Percentiles rank a stretch among this genome's conserved stretches.
Conservation (phyloP, 2,329 filamentous ascomycete species). For the Aspergillus piperis region DNA sequence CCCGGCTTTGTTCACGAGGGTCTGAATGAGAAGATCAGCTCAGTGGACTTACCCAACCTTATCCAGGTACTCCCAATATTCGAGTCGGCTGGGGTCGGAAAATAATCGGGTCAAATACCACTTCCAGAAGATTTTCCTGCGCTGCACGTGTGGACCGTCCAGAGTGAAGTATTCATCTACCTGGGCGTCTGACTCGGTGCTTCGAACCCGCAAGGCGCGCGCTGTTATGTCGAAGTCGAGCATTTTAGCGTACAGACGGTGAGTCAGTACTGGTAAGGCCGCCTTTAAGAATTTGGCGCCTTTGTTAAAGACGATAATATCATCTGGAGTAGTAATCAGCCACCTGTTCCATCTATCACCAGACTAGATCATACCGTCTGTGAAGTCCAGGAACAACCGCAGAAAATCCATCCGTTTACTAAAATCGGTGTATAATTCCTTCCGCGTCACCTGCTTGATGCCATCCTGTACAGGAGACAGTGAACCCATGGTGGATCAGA, state of each 20-base stretch:
- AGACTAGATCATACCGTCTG: constrained; percentile 1
- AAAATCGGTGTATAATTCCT: constrained; percentile 17
- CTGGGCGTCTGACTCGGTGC: constrained; percentile 7
- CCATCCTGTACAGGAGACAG: constrained; percentile 1
- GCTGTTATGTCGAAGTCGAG: constrained; percentile 18
- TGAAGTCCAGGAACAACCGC: constrained; percentile 11
- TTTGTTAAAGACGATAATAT: constrained; percentile 12
- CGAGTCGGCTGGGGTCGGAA: constrained; percentile 11
- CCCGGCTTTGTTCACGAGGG: neutral
- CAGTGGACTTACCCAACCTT: constrained; percentile 15
- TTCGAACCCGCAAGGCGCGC: constrained; percentile 13
- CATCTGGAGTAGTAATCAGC: constrained; percentile 5
- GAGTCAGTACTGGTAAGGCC: constrained; percentile 11
- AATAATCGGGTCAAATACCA: constrained; percentile 18
- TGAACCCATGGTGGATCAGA: constrained; percentile 1
- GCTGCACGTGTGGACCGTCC: constrained; percentile 16
- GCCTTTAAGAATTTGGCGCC: constrained; percentile 12
- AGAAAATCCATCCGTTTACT: constrained; percentile 13
- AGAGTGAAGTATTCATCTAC: constrained; percentile 14
- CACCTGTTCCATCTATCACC: neutral
- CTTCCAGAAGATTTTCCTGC: constrained; percentile 18
- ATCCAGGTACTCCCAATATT: constrained; percentile 15
- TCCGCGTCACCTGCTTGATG: constrained; percentile 8
- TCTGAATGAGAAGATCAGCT: neutral
- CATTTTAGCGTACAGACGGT: constrained; percentile 18